These are phyloP conservation scores for Akanthomyces lecanii DNA, from an alignment of 2,329 filamentous ascomycete species.

Conservation along the genomic window DNA sequence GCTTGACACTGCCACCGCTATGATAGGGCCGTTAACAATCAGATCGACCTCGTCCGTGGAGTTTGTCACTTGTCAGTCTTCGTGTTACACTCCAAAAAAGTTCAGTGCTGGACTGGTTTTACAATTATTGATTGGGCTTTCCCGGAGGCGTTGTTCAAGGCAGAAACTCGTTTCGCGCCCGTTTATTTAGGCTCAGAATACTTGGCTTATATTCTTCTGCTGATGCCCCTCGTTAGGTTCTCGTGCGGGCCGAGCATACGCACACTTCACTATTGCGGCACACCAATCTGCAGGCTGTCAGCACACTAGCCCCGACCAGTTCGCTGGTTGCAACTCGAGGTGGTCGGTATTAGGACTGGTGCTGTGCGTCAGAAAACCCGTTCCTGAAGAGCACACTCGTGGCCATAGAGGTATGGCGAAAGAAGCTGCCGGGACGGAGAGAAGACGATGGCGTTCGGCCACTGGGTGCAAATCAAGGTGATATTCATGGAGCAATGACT, in stretches of 20 bases:
- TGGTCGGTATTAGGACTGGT: too few species aligned
- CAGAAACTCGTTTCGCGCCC: not conserved
- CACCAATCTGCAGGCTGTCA: not conserved
- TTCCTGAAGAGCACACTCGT: too few species aligned
- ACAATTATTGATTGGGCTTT: not conserved
- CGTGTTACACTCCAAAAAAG: not conserved
- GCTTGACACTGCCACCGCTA: slow-evolving; percentile 3
- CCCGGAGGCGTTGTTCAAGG: not conserved
- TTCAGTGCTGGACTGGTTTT: not conserved
- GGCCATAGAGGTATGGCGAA: too few species aligned
- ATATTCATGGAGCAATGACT: too few species aligned
- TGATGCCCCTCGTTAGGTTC: not conserved
- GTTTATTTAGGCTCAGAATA: not conserved
- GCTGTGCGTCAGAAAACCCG: too few species aligned
- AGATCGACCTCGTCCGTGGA: not conserved
- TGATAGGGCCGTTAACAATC: not conserved
- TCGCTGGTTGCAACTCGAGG: not conserved
- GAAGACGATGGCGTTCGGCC: too few species aligned
- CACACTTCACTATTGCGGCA: slow-evolving; percentile 1
- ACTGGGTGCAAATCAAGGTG: too few species aligned
- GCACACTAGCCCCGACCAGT: not conserved
- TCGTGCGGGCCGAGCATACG: slow-evolving; percentile 7
- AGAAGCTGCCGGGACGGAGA: too few species aligned
- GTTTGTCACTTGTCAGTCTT: not conserved
- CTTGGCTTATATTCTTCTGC: not conserved